phyloP scores from a whole-genome alignment of 805 yeast species.

The Sugiyamaella smithiae region DNA sequence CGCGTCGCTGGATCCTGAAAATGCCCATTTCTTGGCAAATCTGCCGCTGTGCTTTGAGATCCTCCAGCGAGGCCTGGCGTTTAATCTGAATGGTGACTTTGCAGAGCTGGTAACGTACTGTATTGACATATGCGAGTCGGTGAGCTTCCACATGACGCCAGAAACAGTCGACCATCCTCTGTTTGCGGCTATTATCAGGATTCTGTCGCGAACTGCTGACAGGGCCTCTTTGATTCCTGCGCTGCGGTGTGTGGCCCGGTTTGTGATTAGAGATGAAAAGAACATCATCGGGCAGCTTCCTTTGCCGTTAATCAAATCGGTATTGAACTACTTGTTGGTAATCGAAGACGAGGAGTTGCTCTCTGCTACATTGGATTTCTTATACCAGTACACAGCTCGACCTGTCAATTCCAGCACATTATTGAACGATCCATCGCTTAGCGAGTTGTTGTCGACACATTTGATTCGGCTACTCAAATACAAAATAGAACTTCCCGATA shows the following conservation, averaged over 20 bases:
- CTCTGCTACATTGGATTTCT: conserved; percentile 71
- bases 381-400: conserved; percentile 76
- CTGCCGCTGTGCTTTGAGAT: conserved; percentile 47
- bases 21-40: conserved; percentile 73
- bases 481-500: conserved; percentile 37
- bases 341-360: conserved; percentile 72
- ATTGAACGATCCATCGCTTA: conserved; percentile 46
- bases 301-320: conserved; percentile 47
- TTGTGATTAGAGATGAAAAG: conserved; percentile 62
- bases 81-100: conserved; percentile 31
- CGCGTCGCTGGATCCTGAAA: conserved; percentile 74
- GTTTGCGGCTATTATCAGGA: conserved; percentile 52
- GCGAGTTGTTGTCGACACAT: conserved; percentile 52
- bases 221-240: conserved; percentile 66
- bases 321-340: conserved; percentile 57
- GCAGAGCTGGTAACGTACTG: conserved; percentile 65
- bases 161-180: conserved; percentile 67
- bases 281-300: conserved; percentile 51
- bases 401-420: conserved; percentile 53
- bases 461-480: conserved; percentile 61
- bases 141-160: conserved; percentile 78
- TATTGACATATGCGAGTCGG: conserved; percentile 78
- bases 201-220: conserved; percentile 57
- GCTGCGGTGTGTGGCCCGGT: conserved; percentile 73
- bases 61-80: conserved; percentile 37